Evolutionary conservation across 768 basidiomycete genomes (phyloP), one percentile per base, ranked within the genome.

Genomic region (Serendipita sp.): DNA sequence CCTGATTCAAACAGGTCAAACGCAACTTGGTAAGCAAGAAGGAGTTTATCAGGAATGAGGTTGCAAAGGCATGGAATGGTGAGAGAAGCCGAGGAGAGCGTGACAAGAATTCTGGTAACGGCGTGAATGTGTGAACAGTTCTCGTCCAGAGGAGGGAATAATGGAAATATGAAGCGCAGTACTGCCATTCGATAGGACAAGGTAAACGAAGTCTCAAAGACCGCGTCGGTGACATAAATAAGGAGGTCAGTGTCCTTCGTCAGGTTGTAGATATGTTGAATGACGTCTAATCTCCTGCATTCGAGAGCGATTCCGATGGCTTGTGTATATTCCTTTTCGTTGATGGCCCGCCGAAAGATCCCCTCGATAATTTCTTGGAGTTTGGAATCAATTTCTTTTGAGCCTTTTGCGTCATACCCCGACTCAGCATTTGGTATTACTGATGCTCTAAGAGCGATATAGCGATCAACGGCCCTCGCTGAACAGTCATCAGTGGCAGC

Each of bases 381-480:
- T 48, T 88, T 83, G 3, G 85, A 75, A 71, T 97, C 95, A 62
- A 93, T 81, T 11, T 60, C 34, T 73, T 85, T 85, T 45, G 79
- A 79, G 8, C 78, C 76, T 65, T 79, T 78, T 1, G 71, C 64
- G 3, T 71, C 74, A 10, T 76, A 71, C 68, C 80, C 78, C 67
- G 85, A 85, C 65, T 83, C 78, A 8, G 16, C 8, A 8, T 4
- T n/a, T n/a, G 35, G 16, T 30, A 35, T n/a, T 4, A 35, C 56
- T 8, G 18, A n/a, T 0, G 80, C 72, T 41, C 90, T 84, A 35
- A 82, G 76, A 63, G 82, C 76, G 68, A 97, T 89, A 71, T 96
- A 98, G 65, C 85, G 82, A 80, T 99, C 96, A 70, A 99, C 92
- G 63, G 93, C 93, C 72, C 91, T 94, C 70, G 96, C 95, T 96